Percentiles rank a stretch among this genome's conserved stretches.
These are phyloP conservation scores for Pichiaceae sp. DNA, from an alignment of 1,139 yeast species.

Conservation along the genomic window DNA sequence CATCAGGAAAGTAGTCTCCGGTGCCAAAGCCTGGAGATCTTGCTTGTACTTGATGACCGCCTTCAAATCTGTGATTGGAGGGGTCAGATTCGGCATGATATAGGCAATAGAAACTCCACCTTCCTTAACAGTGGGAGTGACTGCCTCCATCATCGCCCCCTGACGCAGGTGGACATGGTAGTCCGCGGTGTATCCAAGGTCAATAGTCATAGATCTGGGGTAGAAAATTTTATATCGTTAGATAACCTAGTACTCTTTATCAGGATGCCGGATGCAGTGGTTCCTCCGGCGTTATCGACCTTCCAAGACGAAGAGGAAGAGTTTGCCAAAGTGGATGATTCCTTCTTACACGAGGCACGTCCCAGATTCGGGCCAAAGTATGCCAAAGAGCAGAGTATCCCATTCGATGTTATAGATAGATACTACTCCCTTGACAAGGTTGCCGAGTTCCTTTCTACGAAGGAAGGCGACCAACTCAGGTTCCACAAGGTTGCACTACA, in stretches of 20 bases:
- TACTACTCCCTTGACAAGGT: slow-evolving; percentile 49
- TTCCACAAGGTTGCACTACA: slow-evolving; percentile 66
- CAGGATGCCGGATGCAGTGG: slow-evolving; percentile 10
- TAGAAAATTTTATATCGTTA: no score
- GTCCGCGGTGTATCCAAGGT: slow-evolving; percentile 81
- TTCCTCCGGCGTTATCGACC: slow-evolving; percentile 25
- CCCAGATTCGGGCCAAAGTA: slow-evolving; percentile 19
- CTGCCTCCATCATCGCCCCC: slow-evolving; percentile 84
- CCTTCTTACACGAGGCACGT: slow-evolving; percentile 11
- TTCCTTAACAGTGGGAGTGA: slow-evolving; percentile 79
- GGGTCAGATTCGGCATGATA: slow-evolving; percentile 92
- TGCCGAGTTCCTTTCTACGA: slow-evolving; percentile 27
- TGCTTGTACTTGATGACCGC: slow-evolving; percentile 64
- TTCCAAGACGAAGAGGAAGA: slow-evolving; percentile 22
- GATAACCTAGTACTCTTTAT: neutral
- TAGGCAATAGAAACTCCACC: slow-evolving; percentile 92
- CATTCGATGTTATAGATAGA: slow-evolving; percentile 25
- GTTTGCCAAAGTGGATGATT: slow-evolving; percentile 15
- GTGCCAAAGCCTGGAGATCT: slow-evolving; percentile 58
- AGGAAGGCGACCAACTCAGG: slow-evolving; percentile 15
- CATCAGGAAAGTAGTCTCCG: slow-evolving; percentile 85
- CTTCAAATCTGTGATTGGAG: slow-evolving; percentile 81
- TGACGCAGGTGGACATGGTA: slow-evolving; percentile 95
- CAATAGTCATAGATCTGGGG: slow-evolving; percentile 7
- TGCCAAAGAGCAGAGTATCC: slow-evolving; percentile 5